Percentiles rank a stretch among this genome's conserved stretches.
These are phyloP conservation scores for Saksenaea oblongispora DNA, from an alignment of 371 early-diverging fungal genomes.

Conservation along the genomic window DNA sequence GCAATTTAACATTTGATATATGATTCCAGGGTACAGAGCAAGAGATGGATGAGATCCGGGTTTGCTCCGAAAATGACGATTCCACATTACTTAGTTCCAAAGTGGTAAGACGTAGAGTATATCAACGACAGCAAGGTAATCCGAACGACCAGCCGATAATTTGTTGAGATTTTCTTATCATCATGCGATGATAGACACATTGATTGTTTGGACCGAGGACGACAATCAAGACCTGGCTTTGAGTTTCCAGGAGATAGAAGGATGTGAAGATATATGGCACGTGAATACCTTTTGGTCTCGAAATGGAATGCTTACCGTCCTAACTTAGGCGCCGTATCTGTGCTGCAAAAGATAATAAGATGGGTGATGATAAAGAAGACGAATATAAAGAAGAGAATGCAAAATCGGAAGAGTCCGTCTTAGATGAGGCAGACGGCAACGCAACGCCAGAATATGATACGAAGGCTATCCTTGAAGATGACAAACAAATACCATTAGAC, in stretches of 20 bases:
- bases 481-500: background rate
- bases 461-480: constrained; percentile 30
- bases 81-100: constrained; percentile 64
- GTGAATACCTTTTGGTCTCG: constrained; percentile 8
- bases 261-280: constrained; percentile 84
- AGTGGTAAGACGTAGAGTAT: constrained; percentile 65
- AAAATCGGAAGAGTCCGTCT: background rate
- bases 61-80: constrained; percentile 68
- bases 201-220: constrained; percentile 93
- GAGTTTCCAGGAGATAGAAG: constrained; percentile 87
- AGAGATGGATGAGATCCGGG: constrained; percentile 60
- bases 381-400: background rate
- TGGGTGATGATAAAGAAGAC: constrained; percentile 1
- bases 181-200: constrained; percentile 61
- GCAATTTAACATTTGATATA: constrained; percentile 15
- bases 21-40: constrained; percentile 31
- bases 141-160: background rate
- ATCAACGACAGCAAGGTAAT: constrained; percentile 82
- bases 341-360: constrained; percentile 14
- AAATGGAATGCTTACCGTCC: background rate
- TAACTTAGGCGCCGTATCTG: constrained; percentile 10
- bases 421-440: constrained; percentile 25
- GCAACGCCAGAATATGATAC: constrained; percentile 17
- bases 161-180: background rate
- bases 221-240: constrained; percentile 80